These are phyloP conservation scores for Aspergillus hancockii DNA, from an alignment of 495 filamentous ascomycete genomes.

Conservation along the genomic window DNA sequence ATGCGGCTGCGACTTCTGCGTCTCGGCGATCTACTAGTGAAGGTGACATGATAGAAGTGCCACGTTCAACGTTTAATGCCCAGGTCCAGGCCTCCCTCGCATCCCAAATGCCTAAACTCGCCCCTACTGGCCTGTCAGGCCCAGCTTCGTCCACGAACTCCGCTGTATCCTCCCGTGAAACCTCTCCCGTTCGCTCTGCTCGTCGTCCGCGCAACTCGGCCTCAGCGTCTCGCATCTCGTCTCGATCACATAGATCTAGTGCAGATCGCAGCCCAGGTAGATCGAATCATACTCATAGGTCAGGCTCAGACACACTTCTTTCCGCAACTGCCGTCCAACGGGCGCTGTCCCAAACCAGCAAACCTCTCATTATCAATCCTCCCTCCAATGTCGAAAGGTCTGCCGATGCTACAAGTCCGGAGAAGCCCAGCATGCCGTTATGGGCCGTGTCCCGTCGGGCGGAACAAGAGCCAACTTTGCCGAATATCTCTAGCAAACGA, in stretches of 20 bases:
- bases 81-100: conserved; percentile 29
- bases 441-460: conserved; percentile 54
- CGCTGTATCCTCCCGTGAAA: conserved; percentile 51
- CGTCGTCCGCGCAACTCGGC: conserved; percentile 35
- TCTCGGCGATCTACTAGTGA: conserved; percentile 33
- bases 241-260: conserved; percentile 67
- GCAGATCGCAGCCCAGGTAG: conserved; percentile 70
- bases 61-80: conserved; percentile 34
- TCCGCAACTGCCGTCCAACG: conserved; percentile 63
- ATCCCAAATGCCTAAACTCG: conserved; percentile 41
- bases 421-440: conserved; percentile 64
- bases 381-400: conserved; percentile 53
- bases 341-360: conserved; percentile 63
- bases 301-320: conserved; percentile 46
- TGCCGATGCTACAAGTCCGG: conserved; percentile 59
- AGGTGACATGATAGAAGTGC: conserved; percentile 33
- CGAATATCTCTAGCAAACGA: conserved; percentile 49
- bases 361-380: conserved; percentile 55
- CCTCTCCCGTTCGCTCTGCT: conserved; percentile 46
- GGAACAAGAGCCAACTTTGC: conserved; percentile 37
- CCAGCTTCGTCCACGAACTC: conserved; percentile 44
- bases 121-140: conserved; percentile 34
- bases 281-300: conserved; percentile 41
- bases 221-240: conserved; percentile 32
- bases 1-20: conserved; percentile 29